These are phyloP conservation scores for Alternaria metachromatica DNA, from an alignment of 2,329 filamentous ascomycete genomes.

Conservation along the genomic window DNA sequence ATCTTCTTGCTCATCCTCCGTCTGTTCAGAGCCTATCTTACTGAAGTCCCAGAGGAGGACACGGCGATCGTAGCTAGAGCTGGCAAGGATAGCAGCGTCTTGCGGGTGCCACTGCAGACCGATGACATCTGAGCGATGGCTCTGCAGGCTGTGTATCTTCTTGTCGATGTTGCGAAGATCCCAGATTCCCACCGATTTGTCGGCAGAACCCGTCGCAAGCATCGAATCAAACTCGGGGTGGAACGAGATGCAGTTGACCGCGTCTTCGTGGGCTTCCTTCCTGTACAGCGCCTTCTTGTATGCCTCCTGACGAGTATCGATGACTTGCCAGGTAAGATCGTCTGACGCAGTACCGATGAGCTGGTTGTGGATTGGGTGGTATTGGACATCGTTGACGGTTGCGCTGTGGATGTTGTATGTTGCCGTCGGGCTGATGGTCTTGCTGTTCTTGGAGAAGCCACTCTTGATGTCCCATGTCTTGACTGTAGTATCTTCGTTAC, in stretches of 20 bases:
- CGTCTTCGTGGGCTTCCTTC: constrained; percentile 82
- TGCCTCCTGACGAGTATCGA: constrained; percentile 78
- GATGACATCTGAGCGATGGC: constrained; percentile 87
- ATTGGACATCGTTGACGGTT: constrained; percentile 96
- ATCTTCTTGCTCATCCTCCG: constrained; percentile 92
- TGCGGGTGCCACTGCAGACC: constrained; percentile 94
- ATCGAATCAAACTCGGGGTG: constrained; percentile 90
- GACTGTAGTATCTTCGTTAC: constrained; percentile 91
- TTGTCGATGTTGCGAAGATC: constrained; percentile 89
- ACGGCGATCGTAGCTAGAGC: constrained; percentile 88
- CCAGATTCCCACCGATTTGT: constrained; percentile 95
- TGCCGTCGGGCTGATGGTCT: constrained; percentile 71
- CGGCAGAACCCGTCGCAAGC: constrained; percentile 89
- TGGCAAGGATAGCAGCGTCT: constrained; percentile 86
- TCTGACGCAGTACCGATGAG: constrained; percentile 90
- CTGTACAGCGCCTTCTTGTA: constrained; percentile 72
- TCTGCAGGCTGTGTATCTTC: constrained; percentile 88
- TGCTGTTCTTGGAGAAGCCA: constrained; percentile 73
- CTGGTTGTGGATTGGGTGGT: constrained; percentile 85
- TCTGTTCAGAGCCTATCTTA: constrained; percentile 90
- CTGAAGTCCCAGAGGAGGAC: constrained; percentile 97
- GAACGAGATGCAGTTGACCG: constrained; percentile 95
- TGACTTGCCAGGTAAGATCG: constrained; percentile 88
- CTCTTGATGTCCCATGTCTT: constrained; percentile 86
- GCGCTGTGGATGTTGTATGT: constrained; percentile 88